A percentile compares a stretch with the other conserved stretches of the same genome.
Conservation (phyloP, 129 eudicot genomes). For the Pseudognaphalium luteoalbum region DNA sequence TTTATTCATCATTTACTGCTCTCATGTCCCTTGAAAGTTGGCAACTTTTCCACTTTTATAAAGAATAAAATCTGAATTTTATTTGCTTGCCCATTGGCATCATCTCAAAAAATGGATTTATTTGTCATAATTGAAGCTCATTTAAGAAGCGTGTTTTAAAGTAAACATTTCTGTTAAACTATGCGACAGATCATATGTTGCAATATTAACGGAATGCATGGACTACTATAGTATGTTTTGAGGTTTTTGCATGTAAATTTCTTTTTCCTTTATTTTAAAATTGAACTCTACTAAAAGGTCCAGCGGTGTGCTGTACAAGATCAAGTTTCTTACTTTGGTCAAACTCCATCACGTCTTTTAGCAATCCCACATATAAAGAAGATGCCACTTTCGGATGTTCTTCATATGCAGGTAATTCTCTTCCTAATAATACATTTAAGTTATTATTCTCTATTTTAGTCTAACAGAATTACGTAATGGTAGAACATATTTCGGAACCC, state of each 20-base stretch:
- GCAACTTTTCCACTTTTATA: background rate
- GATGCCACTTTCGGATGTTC: conserved; percentile 82
- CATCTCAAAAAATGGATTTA: background rate
- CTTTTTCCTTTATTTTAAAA: conserved; percentile 3
- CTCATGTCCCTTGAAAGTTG: background rate
- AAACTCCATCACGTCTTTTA: conserved; percentile 92
- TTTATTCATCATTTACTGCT: conserved; percentile 18
- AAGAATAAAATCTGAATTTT: background rate
- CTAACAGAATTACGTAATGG: background rate
- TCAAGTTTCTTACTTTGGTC: conserved; percentile 91
- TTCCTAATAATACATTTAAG: background rate
- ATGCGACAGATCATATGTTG: background rate
- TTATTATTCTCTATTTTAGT: background rate
- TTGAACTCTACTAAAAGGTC: conserved; percentile 46
- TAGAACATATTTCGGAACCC: conserved; percentile 95
- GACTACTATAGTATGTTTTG: background rate
- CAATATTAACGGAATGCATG: background rate
- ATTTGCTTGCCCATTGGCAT: conserved; percentile 4
- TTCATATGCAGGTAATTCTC: conserved; percentile 78
- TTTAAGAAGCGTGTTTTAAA: background rate
- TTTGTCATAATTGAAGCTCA: conserved; percentile 11
- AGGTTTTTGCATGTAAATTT: background rate
- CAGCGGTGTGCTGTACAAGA: conserved; percentile 81
- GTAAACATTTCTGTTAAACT: background rate
- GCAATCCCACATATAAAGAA: conserved; percentile 78